Conservation (phyloP, 2,329 filamentous ascomycete species). For the Sporothrix brasiliensis region DNA sequence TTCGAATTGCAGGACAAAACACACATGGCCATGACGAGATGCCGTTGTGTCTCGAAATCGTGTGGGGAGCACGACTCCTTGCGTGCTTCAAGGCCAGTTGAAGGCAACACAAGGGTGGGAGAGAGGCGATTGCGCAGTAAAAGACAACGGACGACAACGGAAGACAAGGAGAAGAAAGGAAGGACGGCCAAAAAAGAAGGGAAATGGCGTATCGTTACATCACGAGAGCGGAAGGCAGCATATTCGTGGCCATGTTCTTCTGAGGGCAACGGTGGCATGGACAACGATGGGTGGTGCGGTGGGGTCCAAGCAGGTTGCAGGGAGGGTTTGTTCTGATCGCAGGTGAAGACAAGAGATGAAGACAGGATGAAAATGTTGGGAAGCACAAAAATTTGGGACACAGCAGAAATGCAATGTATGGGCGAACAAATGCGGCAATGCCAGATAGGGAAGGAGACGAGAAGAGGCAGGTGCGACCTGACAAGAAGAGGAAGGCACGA, state of each 20-base stretch:
- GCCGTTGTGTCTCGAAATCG: background rate
- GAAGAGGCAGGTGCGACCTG: constrained; percentile 11
- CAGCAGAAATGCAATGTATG: background rate
- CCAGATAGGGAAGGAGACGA: constrained; percentile 5
- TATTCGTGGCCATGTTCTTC: background rate
- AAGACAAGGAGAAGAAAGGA: background rate
- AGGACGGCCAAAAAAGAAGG: no score
- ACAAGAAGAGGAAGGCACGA: constrained; percentile 7
- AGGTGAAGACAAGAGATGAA: background rate
- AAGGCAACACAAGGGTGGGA: background rate
- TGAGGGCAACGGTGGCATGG: background rate
- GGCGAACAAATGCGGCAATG: background rate
- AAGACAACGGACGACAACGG: background rate
- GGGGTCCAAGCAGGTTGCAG: background rate
- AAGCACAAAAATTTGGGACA: background rate
- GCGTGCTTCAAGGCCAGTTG: no score
- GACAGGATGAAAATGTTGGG: constrained; percentile 11
- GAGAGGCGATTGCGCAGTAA: background rate
- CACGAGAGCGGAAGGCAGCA: background rate
- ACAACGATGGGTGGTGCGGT: background rate
- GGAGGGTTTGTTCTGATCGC: background rate
- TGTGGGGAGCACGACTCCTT: background rate
- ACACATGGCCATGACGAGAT: background rate
- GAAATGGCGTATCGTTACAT: background rate
- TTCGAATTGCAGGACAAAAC: background rate